Evolutionary conservation across 805 yeast genomes (phyloP).

Genomic region (Yarrowia phangngaensis): DNA sequence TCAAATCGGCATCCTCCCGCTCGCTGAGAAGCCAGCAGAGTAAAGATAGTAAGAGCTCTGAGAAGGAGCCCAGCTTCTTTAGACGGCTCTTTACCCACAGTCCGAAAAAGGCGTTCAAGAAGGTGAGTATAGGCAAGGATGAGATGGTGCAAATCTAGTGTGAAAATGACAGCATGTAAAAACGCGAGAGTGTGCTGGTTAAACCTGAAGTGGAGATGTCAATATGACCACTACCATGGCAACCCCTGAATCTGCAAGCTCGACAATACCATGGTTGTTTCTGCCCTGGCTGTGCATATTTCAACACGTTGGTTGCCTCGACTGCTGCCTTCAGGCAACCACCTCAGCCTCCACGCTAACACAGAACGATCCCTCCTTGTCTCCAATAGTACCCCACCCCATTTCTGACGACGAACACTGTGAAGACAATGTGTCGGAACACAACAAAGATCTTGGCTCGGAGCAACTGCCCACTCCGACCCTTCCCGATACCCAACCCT

Average conservation of each 20-base stretch:
- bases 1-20: slow-evolving; percentile 13
- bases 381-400: slow-evolving; percentile 13
- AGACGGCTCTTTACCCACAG: slow-evolving; percentile 21
- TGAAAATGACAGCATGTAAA: too few species aligned
- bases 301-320: too few species aligned
- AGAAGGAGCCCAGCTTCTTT: slow-evolving; percentile 18
- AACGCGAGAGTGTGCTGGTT: too few species aligned
- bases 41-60: slow-evolving; percentile 15
- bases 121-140: slow-evolving; percentile 4
- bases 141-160: too few species aligned
- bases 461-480: slow-evolving; percentile 12
- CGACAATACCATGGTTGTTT: too few species aligned
- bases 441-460: not conserved
- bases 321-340: not conserved
- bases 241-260: too few species aligned
- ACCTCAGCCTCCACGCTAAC: slow-evolving; percentile 1
- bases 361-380: slow-evolving; percentile 18
- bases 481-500: too few species aligned
- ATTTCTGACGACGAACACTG: slow-evolving; percentile 4
- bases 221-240: too few species aligned
- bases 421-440: slow-evolving; percentile 11
- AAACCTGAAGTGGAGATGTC: too few species aligned
- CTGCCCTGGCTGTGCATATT: too few species aligned
- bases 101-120: slow-evolving; percentile 12
- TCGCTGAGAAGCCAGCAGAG: slow-evolving; percentile 24